Conservation (phyloP, 352 stramenopile species). For the Phytophthora aleatoria region DNA sequence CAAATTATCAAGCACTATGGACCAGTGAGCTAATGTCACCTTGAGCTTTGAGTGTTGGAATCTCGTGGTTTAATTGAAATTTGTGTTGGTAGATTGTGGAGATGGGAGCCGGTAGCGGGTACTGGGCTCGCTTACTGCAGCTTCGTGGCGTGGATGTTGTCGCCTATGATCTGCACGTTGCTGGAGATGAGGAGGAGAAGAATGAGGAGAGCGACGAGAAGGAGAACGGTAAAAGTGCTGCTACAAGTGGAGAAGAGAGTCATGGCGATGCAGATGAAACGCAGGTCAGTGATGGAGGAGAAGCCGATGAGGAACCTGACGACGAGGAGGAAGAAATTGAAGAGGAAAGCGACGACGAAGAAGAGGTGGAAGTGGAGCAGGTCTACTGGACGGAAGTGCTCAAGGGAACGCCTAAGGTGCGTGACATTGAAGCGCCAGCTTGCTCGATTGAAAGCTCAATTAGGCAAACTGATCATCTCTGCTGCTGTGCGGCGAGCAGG, state of each 20-base stretch:
- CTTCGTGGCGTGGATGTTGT: constrained; percentile 82
- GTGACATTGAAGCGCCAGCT: not conserved
- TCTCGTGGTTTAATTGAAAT: constrained; percentile 10
- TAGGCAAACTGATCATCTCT: constrained; percentile 6
- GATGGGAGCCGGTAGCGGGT: constrained; percentile 91
- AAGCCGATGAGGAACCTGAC: constrained; percentile 32
- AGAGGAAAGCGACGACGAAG: constrained; percentile 50
- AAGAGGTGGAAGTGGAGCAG: constrained; percentile 80
- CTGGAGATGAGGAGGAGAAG: constrained; percentile 50
- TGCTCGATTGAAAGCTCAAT: not conserved
- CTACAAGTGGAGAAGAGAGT: constrained; percentile 42
- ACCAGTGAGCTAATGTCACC: constrained; percentile 44
- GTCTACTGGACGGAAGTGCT: constrained; percentile 86
- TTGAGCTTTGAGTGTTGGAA: not conserved
- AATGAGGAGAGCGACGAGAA: constrained; percentile 24
- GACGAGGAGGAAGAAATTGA: constrained; percentile 28
- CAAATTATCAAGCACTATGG: constrained; percentile 92
- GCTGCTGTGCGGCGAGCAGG: constrained; percentile 28
- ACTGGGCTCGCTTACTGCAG: constrained; percentile 85
- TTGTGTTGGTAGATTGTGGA: constrained; percentile 78
- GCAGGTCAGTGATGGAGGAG: constrained; percentile 30
- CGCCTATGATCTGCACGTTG: constrained; percentile 87
- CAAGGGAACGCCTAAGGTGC: constrained; percentile 74
- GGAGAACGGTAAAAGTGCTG: constrained; percentile 27
- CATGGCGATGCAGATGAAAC: constrained; percentile 35